Conservation (phyloP, 345 rosid species). For the Citrus hindsii region DNA sequence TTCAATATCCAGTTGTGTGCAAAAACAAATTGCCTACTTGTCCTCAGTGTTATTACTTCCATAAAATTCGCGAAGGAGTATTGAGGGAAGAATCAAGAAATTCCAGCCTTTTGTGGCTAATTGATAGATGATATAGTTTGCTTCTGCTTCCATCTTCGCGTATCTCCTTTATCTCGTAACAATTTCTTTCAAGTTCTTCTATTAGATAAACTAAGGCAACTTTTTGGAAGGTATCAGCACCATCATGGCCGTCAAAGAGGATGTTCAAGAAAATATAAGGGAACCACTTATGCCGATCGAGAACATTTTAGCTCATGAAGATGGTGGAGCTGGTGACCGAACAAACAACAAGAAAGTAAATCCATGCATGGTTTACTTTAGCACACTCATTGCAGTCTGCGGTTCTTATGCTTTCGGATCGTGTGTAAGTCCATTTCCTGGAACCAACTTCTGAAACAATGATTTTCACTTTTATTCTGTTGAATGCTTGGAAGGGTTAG, state of each 20-base stretch:
- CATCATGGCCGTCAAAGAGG: conserved; percentile 37
- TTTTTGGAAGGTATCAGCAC: conserved; percentile 4
- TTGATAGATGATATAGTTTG: background rate
- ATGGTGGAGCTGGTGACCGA: conserved; percentile 10
- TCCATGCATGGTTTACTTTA: conserved; percentile 73
- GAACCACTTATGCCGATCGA: conserved; percentile 32
- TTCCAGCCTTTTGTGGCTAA: background rate
- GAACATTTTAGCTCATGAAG: conserved; percentile 24
- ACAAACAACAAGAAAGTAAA: conserved; percentile 26
- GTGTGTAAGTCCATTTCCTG: conserved; percentile 48
- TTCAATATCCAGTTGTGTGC: background rate
- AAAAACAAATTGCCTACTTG: background rate
- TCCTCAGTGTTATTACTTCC: background rate
- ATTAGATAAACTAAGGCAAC: conserved; percentile 1
- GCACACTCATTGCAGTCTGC: conserved; percentile 76
- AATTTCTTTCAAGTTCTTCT: conserved; percentile 13
- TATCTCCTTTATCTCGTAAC: background rate
- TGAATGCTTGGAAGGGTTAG: background rate
- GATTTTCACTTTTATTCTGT: background rate
- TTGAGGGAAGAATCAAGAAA: background rate
- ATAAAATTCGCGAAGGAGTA: background rate
- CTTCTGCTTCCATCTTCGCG: background rate
- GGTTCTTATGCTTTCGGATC: conserved; percentile 85
- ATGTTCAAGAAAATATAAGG: conserved; percentile 20
- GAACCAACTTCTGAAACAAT: background rate